Conservation (phyloP, 768 basidiomycete species). For the Filobasidium floriforme region DNA sequence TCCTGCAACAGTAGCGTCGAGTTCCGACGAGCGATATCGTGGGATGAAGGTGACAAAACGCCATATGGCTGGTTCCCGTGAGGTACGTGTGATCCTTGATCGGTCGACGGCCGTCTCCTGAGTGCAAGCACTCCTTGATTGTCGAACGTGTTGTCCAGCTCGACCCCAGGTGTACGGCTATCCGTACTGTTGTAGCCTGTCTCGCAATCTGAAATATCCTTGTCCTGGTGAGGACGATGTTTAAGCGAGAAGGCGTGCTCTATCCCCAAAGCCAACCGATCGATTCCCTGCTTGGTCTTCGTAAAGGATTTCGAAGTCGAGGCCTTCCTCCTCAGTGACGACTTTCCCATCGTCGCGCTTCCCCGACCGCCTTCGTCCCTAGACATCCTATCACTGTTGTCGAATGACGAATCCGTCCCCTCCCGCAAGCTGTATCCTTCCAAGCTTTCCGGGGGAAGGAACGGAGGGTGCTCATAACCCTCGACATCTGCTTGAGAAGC, state of each 20-base stretch:
- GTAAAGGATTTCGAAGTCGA: neutral
- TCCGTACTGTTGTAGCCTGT: neutral
- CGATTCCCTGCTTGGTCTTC: neutral
- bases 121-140: neutral
- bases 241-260: constrained; percentile 1
- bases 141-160: neutral
- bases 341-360: neutral
- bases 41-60: neutral
- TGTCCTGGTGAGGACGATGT: neutral
- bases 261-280: constrained; percentile 1
- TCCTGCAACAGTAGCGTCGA: neutral
- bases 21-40: neutral
- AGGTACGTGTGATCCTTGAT: neutral
- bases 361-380: neutral
- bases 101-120: too few relatives aligned
- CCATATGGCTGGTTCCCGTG: neutral
- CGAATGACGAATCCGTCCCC: neutral
- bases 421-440: neutral
- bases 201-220: neutral
- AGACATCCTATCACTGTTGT: constrained; percentile 2
- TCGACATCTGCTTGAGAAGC: neutral
- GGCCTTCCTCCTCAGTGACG: neutral
- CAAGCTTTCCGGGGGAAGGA: neutral
- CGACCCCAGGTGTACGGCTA: neutral
- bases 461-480: neutral